Evolutionary conservation across 1,139 yeast species (phyloP).

Genomic region (Taphrina flavorubra): DNA sequence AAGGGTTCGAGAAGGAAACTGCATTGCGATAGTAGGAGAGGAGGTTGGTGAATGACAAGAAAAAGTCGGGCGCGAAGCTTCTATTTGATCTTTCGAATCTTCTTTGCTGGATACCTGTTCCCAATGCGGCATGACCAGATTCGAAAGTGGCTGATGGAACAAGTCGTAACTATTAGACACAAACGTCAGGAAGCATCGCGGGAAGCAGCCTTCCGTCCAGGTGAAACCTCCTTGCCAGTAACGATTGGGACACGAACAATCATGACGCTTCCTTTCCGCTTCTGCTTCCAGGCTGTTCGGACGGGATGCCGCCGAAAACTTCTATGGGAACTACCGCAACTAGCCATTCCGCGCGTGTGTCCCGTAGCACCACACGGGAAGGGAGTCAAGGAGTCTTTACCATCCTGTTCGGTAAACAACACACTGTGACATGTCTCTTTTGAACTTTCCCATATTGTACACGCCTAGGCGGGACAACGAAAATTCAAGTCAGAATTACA

Average conservation of each 20-base stretch:
- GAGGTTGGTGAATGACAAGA: constrained; percentile 30
- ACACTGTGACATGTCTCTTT: constrained; percentile 8
- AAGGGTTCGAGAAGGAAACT: constrained; percentile 3
- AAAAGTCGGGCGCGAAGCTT: constrained; percentile 6
- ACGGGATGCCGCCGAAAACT: constrained; percentile 7
- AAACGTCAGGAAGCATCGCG: constrained; percentile 1
- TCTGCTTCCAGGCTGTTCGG: constrained; percentile 7
- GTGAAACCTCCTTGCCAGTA: not conserved
- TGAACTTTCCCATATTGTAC: not conserved
- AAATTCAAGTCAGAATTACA: not conserved
- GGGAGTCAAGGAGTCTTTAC: not conserved
- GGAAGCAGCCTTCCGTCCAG: constrained; percentile 14
- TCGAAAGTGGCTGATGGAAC: constrained; percentile 10
- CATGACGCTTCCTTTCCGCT: constrained; percentile 17
- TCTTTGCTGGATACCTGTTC: constrained; percentile 11
- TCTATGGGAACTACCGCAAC: constrained; percentile 8
- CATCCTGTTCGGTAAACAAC: not conserved
- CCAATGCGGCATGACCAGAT: constrained; percentile 14
- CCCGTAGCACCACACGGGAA: not conserved
- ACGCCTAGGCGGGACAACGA: not conserved
- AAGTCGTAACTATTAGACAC: not conserved
- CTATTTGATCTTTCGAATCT: constrained; percentile 17
- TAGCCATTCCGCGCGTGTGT: constrained; percentile 1
- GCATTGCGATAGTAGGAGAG: constrained; percentile 17
- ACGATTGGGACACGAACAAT: not conserved